A percentile compares a stretch with the other conserved stretches of the same genome.
Conservation (phyloP, 2,329 filamentous ascomycete genomes). For the Plenodomus tracheiphilus region DNA sequence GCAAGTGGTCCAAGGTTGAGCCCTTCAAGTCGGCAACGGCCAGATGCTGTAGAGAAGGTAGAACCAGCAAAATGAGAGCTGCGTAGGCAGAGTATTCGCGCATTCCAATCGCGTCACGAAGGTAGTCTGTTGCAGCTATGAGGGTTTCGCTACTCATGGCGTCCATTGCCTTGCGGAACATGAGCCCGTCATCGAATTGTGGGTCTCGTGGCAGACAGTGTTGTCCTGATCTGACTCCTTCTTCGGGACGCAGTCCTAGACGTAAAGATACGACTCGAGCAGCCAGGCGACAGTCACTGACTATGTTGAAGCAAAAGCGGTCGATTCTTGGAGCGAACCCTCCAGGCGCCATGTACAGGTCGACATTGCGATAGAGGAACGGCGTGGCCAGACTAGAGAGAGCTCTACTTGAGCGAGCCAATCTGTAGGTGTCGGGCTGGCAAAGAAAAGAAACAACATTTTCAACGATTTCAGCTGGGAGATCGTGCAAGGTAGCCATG, state of each 20-base stretch:
- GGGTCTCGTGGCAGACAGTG: conserved; percentile 20
- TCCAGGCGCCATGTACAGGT: conserved; percentile 21
- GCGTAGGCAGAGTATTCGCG: conserved; percentile 34
- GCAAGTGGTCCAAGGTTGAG: conserved; percentile 23
- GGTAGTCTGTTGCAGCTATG: conserved; percentile 17
- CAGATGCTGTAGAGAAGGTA: conserved; percentile 22
- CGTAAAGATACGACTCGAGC: conserved; percentile 23
- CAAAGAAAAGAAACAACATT: conserved; percentile 20
- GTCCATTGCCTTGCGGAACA: conserved; percentile 15
- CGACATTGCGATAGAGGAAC: conserved; percentile 28
- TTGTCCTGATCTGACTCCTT: conserved; percentile 14
- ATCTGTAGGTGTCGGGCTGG: conserved; percentile 20
- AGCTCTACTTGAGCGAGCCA: conserved; percentile 16
- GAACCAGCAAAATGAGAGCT: conserved; percentile 21
- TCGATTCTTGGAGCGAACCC: conserved; percentile 29
- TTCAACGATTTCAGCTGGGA: conserved; percentile 31
- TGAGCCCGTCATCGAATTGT: conserved; percentile 13
- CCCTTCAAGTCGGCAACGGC: conserved; percentile 21
- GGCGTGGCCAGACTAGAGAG: conserved; percentile 17
- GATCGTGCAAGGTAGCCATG: conserved; percentile 24
- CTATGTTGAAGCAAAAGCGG: conserved; percentile 26
- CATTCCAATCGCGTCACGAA: conserved; percentile 19
- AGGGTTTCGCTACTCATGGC: conserved; percentile 17
- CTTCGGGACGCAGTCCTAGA: conserved; percentile 20
- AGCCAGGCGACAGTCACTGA: conserved; percentile 17